phyloP scores from a whole-genome alignment of 2,329 filamentous ascomycete genomes.

The Cercospora sp. region DNA sequence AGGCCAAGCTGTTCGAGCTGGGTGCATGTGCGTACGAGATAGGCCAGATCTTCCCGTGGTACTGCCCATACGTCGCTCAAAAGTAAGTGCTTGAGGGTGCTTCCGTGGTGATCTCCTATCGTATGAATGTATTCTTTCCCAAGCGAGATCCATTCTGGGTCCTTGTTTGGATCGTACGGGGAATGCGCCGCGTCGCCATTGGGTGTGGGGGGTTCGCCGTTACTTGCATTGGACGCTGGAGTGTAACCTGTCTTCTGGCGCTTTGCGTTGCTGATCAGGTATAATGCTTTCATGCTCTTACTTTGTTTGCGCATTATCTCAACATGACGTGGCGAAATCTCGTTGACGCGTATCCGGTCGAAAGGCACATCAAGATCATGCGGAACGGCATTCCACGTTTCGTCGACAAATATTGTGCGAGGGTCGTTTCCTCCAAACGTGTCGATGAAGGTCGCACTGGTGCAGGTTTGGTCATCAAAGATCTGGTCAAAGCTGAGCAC shows the following conservation, averaged over 20 bases:
- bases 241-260: conserved; percentile 27
- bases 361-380: conserved; percentile 21
- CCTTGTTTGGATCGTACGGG: conserved; percentile 17
- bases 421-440: conserved; percentile 51
- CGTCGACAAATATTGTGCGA: conserved; percentile 54
- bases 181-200: not conserved
- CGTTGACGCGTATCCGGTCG: conserved; percentile 29
- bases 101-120: conserved; percentile 53
- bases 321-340: conserved; percentile 33
- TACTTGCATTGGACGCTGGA: conserved; percentile 9
- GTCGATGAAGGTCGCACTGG: conserved; percentile 57
- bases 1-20: conserved; percentile 61
- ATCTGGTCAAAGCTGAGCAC: conserved; percentile 48
- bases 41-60: conserved; percentile 49
- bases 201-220: conserved; percentile 30
- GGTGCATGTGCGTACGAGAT: conserved; percentile 56
- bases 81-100: conserved; percentile 56
- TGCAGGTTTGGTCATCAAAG: conserved; percentile 44
- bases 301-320: conserved; percentile 39
- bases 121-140: conserved; percentile 52
- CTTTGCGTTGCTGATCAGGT: conserved; percentile 45
- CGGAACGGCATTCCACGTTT: conserved; percentile 50
- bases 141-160: conserved; percentile 36
- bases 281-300: conserved; percentile 40
- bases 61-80: conserved; percentile 58